These are phyloP conservation scores for Tuber microsphaerosporum DNA, from an alignment of 495 filamentous ascomycete species.

Conservation along the genomic window DNA sequence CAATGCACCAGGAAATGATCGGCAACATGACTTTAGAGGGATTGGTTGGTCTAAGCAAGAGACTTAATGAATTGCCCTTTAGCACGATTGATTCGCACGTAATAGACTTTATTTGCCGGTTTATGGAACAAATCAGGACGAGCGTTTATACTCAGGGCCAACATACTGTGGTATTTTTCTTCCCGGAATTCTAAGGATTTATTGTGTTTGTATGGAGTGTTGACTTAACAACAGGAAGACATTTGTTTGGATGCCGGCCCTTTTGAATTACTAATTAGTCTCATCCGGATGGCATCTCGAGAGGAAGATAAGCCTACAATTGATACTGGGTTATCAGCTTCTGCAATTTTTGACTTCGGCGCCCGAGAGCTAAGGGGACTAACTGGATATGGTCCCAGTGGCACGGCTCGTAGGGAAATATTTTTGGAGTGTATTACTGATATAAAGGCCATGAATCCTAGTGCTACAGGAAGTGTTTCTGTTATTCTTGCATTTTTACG, in stretches of 20 bases:
- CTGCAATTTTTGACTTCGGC: conserved; percentile 48
- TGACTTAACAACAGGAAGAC: conserved; percentile 45
- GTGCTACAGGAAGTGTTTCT: conserved; percentile 63
- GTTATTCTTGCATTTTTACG: conserved; percentile 57
- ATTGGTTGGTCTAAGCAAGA: conserved; percentile 66
- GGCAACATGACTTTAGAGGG: conserved; percentile 52
- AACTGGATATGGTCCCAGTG: conserved; percentile 47
- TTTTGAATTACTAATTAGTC: conserved; percentile 37
- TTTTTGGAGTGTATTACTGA: conserved; percentile 55
- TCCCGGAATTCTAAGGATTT: conserved; percentile 47
- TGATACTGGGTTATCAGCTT: conserved; percentile 44
- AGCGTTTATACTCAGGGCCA: conserved; percentile 25
- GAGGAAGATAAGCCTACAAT: conserved; percentile 39
- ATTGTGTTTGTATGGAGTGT: conserved; percentile 50
- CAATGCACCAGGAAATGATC: conserved; percentile 64
- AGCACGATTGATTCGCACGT: conserved; percentile 43
- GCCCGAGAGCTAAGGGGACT: conserved; percentile 43
- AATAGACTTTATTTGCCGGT: conserved; percentile 36
- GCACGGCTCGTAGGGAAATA: conserved; percentile 49
- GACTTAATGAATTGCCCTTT: conserved; percentile 63
- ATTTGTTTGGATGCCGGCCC: conserved; percentile 31
- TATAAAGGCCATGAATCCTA: conserved; percentile 52
- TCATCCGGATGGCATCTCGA: conserved; percentile 41
- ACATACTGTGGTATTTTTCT: neutral
- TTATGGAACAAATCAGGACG: conserved; percentile 29